A percentile compares a stretch with the other conserved stretches of the same genome.
These are phyloP conservation scores for Erysimum pusillum DNA, from an alignment of 441 rosid species.

Conservation along the genomic window DNA sequence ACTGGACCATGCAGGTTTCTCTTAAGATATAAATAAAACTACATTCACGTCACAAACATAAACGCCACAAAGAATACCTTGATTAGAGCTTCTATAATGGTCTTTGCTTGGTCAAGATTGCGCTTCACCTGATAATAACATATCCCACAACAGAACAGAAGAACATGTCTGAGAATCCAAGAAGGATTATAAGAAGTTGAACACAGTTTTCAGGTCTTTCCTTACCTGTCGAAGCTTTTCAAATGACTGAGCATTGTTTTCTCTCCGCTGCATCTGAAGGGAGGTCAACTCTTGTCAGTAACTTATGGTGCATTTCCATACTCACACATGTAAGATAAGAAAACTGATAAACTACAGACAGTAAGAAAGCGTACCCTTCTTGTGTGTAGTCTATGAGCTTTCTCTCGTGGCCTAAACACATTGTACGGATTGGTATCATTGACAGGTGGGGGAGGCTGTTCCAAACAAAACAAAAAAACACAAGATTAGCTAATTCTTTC, in stretches of 20 bases:
- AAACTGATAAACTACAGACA: constrained; percentile 19
- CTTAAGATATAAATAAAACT: neutral
- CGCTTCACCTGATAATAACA: constrained; percentile 73
- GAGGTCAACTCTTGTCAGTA: constrained; percentile 29
- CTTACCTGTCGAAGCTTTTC: constrained; percentile 94
- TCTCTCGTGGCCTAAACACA: constrained; percentile 95
- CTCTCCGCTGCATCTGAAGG: constrained; percentile 91
- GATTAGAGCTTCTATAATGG: constrained; percentile 77
- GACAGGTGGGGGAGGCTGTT: constrained; percentile 96
- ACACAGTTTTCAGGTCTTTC: constrained; percentile 8
- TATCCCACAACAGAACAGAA: constrained; percentile 34
- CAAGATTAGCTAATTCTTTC: neutral
- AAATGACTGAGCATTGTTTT: constrained; percentile 89
- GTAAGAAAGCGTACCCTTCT: constrained; percentile 68
- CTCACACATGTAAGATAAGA: neutral
- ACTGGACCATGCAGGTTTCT: constrained; percentile 18
- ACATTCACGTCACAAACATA: constrained; percentile 16
- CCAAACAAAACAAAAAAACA: constrained; percentile 25
- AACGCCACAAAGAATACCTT: constrained; percentile 60
- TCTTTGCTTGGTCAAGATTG: constrained; percentile 92
- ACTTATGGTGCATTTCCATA: constrained; percentile 7
- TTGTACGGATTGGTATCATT: constrained; percentile 94
- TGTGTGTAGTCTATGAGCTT: constrained; percentile 93
- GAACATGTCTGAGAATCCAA: constrained; percentile 21
- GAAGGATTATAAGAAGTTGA: neutral